Conservation (phyloP, 2,329 filamentous ascomycete species). For the Fusarium stilboides region DNA sequence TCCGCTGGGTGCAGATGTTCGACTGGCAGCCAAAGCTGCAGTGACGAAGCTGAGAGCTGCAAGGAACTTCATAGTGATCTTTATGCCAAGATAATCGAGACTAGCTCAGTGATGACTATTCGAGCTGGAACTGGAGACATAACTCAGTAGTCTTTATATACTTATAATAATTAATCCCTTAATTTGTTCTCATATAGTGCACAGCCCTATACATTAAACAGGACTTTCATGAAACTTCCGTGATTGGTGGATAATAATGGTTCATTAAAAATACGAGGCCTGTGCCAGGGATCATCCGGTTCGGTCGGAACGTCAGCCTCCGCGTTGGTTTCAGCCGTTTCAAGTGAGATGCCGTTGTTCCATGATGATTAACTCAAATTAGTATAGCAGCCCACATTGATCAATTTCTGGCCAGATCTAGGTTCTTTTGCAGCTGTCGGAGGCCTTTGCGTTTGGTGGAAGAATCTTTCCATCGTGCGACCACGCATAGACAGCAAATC, state of each 20-base stretch:
- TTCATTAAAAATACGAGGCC: constrained; percentile 5
- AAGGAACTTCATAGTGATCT: constrained; percentile 41
- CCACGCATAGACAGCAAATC: constrained; percentile 5
- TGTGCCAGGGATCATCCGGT: not conserved
- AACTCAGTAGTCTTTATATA: constrained; percentile 4
- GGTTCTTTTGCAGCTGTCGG: not conserved
- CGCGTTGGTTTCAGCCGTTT: constrained; percentile 41
- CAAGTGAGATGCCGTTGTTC: constrained; percentile 9
- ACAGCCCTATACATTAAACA: constrained; percentile 4
- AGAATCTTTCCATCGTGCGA: not conserved
- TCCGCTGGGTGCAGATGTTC: constrained; percentile 61
- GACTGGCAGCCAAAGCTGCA: constrained; percentile 51
- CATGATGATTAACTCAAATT: not conserved
- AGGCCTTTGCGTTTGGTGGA: constrained; percentile 8
- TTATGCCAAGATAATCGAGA: not conserved
- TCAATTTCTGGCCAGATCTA: not conserved
- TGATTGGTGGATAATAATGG: constrained; percentile 39
- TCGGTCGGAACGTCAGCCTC: constrained; percentile 25
- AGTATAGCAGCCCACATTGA: constrained; percentile 15
- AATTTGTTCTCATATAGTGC: not conserved
- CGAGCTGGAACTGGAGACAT: not conserved
- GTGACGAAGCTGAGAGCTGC: constrained; percentile 31
- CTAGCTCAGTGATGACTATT: not conserved
- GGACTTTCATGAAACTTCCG: no score
- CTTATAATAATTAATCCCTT: not conserved